A percentile compares a stretch with the other conserved stretches of the same genome.
These are phyloP conservation scores for Jatropha podagrica DNA, from an alignment of 441 rosid species.

Conservation along the genomic window DNA sequence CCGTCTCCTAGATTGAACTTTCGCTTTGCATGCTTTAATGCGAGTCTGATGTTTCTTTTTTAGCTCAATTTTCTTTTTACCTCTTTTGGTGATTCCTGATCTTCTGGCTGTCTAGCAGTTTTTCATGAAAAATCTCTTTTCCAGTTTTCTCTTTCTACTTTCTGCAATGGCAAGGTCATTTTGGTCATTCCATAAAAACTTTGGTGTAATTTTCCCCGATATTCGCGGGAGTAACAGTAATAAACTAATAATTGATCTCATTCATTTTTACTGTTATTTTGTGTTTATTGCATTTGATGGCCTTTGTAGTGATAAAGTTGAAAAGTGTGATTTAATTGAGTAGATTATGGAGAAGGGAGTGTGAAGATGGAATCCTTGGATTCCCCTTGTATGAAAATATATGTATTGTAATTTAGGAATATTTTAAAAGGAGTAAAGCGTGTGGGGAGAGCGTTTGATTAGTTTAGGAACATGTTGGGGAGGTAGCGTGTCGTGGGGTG, in stretches of 20 bases:
- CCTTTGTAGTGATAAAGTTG: constrained; percentile 13
- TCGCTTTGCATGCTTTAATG: constrained; percentile 17
- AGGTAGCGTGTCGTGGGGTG: constrained; percentile 43
- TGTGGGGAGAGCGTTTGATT: constrained; percentile 29
- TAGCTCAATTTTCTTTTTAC: background rate
- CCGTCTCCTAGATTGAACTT: constrained; percentile 26
- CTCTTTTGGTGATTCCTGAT: constrained; percentile 11
- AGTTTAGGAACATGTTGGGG: constrained; percentile 12
- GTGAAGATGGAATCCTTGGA: constrained; percentile 32
- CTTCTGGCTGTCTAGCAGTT: constrained; percentile 3
- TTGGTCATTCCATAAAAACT: constrained; percentile 24
- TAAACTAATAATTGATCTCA: background rate
- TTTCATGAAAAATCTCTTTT: constrained; percentile 3
- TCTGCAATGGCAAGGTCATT: constrained; percentile 19
- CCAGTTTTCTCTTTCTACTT: constrained; percentile 7
- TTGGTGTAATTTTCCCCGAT: constrained; percentile 5
- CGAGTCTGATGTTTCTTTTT: constrained; percentile 1
- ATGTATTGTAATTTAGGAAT: constrained; percentile 3
- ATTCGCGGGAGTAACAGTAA: constrained; percentile 9
- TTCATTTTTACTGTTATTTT: background rate
- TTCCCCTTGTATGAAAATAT: constrained; percentile 16
- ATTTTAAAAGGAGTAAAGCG: constrained; percentile 17
- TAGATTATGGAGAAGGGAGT: constrained; percentile 16
- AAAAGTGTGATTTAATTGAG: background rate
- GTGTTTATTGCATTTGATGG: background rate